A percentile compares a stretch with the other conserved stretches of the same genome.
phyloP scores from a whole-genome alignment of 768 basidiomycete genomes.

The Hemileccinum impolitum region DNA sequence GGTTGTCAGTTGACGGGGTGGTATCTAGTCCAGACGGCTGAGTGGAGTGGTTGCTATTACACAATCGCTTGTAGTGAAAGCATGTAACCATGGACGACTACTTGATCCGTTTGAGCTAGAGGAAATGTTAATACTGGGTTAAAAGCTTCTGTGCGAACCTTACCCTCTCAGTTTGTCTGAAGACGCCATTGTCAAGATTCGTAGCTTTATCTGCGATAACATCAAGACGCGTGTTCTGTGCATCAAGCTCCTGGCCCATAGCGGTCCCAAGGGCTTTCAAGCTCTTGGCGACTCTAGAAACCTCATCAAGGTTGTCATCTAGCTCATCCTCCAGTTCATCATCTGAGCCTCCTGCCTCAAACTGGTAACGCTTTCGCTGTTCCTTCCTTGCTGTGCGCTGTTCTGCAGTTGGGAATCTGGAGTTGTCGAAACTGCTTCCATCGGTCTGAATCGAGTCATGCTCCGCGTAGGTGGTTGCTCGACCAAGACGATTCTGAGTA shows the following conservation, averaged over 20 bases:
- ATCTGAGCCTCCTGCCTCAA: slow-evolving; percentile 86
- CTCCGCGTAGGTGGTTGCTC: slow-evolving; percentile 61
- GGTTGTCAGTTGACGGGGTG: not conserved
- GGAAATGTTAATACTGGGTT: slow-evolving; percentile 5
- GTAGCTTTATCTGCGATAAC: slow-evolving; percentile 77
- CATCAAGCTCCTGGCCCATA: slow-evolving; percentile 86
- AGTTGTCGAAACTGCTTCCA: slow-evolving; percentile 35
- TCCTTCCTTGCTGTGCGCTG: slow-evolving; percentile 59
- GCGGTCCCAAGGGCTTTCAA: slow-evolving; percentile 76
- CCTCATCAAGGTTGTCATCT: slow-evolving; percentile 88
- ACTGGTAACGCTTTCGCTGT: slow-evolving; percentile 82
- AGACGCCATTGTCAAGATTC: slow-evolving; percentile 68
- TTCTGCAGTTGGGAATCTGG: slow-evolving; percentile 45
- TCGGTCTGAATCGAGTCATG: slow-evolving; percentile 37
- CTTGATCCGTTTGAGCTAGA: slow-evolving; percentile 61
- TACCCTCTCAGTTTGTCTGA: slow-evolving; percentile 81
- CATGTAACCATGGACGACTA: slow-evolving; percentile 24
- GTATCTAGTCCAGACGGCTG: slow-evolving; percentile 17
- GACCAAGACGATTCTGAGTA: slow-evolving; percentile 80
- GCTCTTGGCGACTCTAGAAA: slow-evolving; percentile 69
- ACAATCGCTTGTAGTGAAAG: not conserved
- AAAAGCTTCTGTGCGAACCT: slow-evolving; percentile 24
- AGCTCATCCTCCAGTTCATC: slow-evolving; percentile 95
- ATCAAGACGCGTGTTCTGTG: slow-evolving; percentile 78
- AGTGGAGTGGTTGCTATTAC: not conserved